Conservation (phyloP, 768 basidiomycete genomes). For the Phylloporus arenicola region DNA sequence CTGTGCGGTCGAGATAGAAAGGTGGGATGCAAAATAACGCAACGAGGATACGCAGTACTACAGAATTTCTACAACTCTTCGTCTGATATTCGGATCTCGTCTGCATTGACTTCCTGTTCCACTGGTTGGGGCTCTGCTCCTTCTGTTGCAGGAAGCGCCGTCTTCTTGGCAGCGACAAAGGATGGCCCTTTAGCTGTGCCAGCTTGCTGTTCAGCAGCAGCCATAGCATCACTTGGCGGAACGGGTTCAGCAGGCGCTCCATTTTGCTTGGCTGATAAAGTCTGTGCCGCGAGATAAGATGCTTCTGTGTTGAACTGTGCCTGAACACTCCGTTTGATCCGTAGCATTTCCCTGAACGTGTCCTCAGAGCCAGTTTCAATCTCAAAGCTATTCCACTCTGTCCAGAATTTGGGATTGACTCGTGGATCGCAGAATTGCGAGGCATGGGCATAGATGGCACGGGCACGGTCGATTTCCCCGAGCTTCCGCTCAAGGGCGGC, state of each 20-base stretch:
- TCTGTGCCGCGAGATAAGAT: conserved; percentile 88
- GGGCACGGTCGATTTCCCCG: conserved; percentile 96
- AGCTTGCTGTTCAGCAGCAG: conserved; percentile 68
- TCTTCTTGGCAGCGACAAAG: conserved; percentile 74
- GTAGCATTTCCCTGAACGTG: conserved; percentile 92
- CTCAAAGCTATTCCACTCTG: conserved; percentile 96
- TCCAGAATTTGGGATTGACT: conserved; percentile 88
- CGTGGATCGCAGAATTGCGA: conserved; percentile 98
- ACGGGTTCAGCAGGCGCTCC: conserved; percentile 42
- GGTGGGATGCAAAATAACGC: conserved; percentile 46
- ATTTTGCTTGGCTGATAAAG: conserved; percentile 63
- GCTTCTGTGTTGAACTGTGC: conserved; percentile 98
- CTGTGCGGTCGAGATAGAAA: conserved; percentile 72
- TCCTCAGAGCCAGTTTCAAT: conserved; percentile 99
- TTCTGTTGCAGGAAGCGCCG: conserved; percentile 34
- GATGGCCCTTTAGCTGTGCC: conserved; percentile 52
- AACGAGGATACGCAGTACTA: conserved; percentile 14
- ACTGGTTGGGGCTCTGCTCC: conserved; percentile 31
- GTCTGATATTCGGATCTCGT: conserved; percentile 87
- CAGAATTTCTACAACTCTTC: conserved; percentile 50
- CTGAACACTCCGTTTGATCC: conserved; percentile 97
- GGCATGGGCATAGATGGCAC: conserved; percentile 94
- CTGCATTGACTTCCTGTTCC: conserved; percentile 46
- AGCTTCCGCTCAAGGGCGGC: conserved; percentile 94
- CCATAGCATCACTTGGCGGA: conserved; percentile 72